These are phyloP conservation scores for Colletotrichum theobromicola DNA, from an alignment of 2,329 filamentous ascomycete species.

Conservation along the genomic window DNA sequence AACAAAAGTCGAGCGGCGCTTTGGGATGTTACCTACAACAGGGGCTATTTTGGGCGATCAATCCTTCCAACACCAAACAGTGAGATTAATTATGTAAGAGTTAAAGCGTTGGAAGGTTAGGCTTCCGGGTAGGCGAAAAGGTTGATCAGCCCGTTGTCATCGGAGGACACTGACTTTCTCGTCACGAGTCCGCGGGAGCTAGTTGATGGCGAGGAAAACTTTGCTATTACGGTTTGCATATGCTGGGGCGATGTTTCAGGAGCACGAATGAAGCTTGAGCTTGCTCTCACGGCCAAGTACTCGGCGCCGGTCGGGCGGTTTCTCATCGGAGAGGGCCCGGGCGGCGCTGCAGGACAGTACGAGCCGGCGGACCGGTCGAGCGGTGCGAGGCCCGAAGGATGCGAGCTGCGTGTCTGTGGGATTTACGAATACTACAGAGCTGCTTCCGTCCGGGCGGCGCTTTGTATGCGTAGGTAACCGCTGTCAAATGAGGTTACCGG, in stretches of 20 bases:
- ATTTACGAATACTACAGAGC: neutral
- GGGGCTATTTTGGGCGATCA: neutral
- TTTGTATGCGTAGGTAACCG: neutral
- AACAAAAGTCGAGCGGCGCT: neutral
- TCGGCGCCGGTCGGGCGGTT: neutral
- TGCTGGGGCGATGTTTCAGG: constrained; percentile 1
- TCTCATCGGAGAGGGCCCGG: neutral
- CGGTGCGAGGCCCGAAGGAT: neutral
- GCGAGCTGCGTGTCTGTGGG: neutral
- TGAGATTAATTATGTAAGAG: neutral
- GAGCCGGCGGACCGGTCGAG: neutral
- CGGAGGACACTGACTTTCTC: neutral
- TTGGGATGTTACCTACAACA: neutral
- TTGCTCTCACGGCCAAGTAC: neutral
- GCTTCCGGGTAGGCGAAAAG: constrained; percentile 7
- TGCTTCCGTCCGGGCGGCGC: neutral
- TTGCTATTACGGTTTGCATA: neutral
- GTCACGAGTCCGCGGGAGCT: neutral
- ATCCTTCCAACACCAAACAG: neutral
- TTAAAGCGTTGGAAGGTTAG: neutral
- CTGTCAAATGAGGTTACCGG: neutral
- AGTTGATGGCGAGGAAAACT: neutral
- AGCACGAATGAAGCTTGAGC: constrained; percentile 13
- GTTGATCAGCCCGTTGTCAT: neutral
- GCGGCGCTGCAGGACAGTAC: neutral